phyloP scores from a whole-genome alignment of 169 alveolate species.

The Plasmodium cynomolgi region DNA sequence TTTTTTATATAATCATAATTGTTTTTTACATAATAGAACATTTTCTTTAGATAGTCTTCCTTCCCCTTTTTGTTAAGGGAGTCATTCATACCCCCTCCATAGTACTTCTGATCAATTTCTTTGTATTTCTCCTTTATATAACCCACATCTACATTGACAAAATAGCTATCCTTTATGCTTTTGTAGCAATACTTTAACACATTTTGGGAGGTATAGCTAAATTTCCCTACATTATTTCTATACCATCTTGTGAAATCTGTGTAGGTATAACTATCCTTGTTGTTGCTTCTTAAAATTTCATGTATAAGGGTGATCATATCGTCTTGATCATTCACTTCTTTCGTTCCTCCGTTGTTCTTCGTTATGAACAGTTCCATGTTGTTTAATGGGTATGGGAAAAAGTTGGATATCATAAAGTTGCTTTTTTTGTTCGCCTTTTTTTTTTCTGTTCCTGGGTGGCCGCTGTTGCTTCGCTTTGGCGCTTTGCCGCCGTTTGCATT shows the following conservation, averaged over 20 bases:
- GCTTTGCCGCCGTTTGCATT: neutral
- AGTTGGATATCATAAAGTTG: slow-evolving; percentile 15
- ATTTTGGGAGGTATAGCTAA: slow-evolving; percentile 48
- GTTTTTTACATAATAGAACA: slow-evolving; percentile 56
- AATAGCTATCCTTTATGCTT: slow-evolving; percentile 60
- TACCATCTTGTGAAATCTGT: slow-evolving; percentile 56
- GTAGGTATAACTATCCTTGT: slow-evolving; percentile 6
- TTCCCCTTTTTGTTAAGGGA: neutral
- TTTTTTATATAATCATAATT: slow-evolving; percentile 51
- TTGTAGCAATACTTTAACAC: slow-evolving; percentile 42
- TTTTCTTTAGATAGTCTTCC: slow-evolving; percentile 28
- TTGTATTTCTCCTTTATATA: slow-evolving; percentile 55
- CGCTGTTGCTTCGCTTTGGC: neutral
- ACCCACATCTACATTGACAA: slow-evolving; percentile 40
- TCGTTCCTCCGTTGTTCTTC: slow-evolving; percentile 31
- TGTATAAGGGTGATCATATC: slow-evolving; percentile 58
- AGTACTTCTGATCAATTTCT: slow-evolving; percentile 54
- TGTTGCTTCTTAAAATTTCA: slow-evolving; percentile 28
- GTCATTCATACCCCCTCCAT: neutral
- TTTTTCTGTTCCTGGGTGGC: neutral
- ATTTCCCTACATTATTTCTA: slow-evolving; percentile 34
- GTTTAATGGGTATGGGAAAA: slow-evolving; percentile 63
- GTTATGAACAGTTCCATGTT: slow-evolving; percentile 69
- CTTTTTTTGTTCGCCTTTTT: slow-evolving; percentile 4
- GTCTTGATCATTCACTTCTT: slow-evolving; percentile 51